phyloP scores from a whole-genome alignment of 164 flowering plant species.

The Berberis vulgaris region DNA sequence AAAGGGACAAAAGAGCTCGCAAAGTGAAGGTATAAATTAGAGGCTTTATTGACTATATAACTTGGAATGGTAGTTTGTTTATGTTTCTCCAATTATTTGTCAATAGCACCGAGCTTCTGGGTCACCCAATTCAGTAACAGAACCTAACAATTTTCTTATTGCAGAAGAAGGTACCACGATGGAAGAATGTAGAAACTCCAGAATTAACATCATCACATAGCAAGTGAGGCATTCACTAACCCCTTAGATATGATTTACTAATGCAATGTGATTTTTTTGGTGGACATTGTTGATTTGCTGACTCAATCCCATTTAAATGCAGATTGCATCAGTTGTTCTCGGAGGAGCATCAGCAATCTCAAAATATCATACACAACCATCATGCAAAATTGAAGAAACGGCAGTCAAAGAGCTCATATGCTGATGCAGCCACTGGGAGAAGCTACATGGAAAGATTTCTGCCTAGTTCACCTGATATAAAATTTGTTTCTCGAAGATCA shows the following conservation, averaged over 20 bases:
- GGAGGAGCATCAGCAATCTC: constrained; percentile 59
- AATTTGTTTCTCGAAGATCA: constrained; percentile 32
- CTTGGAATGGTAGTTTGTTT: no score
- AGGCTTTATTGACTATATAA: no score
- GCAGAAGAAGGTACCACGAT: constrained; percentile 67
- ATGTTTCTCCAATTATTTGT: no score
- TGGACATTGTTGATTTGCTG: constrained; percentile 6
- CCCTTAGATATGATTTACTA: background rate
- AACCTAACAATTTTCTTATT: no score
- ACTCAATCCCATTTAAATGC: constrained; percentile 15
- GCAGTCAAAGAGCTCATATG: constrained; percentile 38
- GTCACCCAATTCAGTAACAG: no score
- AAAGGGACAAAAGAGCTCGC: constrained; percentile 60
- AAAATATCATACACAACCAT: constrained; percentile 35
- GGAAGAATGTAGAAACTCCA: constrained; percentile 70
- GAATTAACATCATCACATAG: constrained; percentile 54
- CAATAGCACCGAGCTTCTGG: no score
- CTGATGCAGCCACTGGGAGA: constrained; percentile 42
- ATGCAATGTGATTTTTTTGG: background rate
- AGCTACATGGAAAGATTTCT: constrained; percentile 79
- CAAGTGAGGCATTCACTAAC: constrained; percentile 39
- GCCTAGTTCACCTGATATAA: constrained; percentile 37
- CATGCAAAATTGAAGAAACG: constrained; percentile 72
- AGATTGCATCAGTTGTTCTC: constrained; percentile 67
- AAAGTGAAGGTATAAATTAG: constrained; percentile 57